A percentile compares a stretch with the other conserved stretches of the same genome.
Conservation (phyloP, 2,329 filamentous ascomycete species). For the Cladosporium phlei region DNA sequence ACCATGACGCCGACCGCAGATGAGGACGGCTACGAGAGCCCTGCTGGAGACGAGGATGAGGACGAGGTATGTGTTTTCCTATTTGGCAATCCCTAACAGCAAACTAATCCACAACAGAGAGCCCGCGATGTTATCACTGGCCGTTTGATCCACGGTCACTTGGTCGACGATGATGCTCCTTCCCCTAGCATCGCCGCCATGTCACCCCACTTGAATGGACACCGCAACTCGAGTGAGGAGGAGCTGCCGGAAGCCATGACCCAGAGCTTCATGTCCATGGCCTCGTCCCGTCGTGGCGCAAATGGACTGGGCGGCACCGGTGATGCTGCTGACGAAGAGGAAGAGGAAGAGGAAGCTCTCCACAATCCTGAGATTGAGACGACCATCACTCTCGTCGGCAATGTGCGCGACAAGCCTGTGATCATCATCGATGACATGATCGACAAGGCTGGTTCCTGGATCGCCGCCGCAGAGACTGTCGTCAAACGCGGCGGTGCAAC, state of each 20-base stretch:
- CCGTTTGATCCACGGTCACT: constrained; percentile 84
- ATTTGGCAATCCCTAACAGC: not conserved
- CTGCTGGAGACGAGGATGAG: constrained; percentile 30
- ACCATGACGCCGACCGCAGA: constrained; percentile 24
- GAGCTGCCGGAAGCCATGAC: constrained; percentile 79
- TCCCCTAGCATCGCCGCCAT: constrained; percentile 63
- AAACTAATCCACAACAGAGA: constrained; percentile 40
- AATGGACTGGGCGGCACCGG: constrained; percentile 72
- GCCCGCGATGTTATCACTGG: constrained; percentile 88
- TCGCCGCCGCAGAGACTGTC: constrained; percentile 92
- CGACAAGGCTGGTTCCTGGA: constrained; percentile 94
- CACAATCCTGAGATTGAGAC: constrained; percentile 78
- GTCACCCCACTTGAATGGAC: constrained; percentile 37
- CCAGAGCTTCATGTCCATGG: constrained; percentile 72
- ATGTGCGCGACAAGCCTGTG: constrained; percentile 81
- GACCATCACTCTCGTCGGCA: constrained; percentile 95
- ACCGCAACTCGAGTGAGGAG: constrained; percentile 43
- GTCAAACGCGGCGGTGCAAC: constrained; percentile 88
- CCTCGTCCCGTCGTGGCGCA: constrained; percentile 60
- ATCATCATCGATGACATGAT: constrained; percentile 99
- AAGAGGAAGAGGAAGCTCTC: constrained; percentile 90
- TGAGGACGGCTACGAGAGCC: constrained; percentile 32
- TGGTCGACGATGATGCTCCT: constrained; percentile 89
- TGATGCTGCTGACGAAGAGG: constrained; percentile 75
- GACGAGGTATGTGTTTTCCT: constrained; percentile 28